Conservation (phyloP, 2,329 filamentous ascomycete genomes). For the Whalleya microplaca region DNA sequence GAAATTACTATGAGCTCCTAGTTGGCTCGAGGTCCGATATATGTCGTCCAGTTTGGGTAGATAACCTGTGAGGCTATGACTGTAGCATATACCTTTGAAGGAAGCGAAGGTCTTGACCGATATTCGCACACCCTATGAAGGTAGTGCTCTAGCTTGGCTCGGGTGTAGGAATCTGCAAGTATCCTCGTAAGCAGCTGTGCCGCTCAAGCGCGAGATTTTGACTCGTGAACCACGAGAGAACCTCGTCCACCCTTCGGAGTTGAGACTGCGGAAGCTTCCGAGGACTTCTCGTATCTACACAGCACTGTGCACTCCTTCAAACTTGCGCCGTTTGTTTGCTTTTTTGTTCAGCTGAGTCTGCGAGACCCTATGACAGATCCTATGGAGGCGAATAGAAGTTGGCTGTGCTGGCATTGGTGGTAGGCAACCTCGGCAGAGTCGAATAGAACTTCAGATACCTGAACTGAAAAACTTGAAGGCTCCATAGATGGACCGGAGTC, state of each 20-base stretch:
- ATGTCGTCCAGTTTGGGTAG: slow-evolving; percentile 16
- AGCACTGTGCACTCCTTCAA: background rate
- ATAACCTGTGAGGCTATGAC: background rate
- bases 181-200: slow-evolving; percentile 6
- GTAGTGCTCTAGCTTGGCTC: background rate
- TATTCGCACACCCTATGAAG: no score
- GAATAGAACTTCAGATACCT: background rate
- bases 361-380: background rate
- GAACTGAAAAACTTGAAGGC: background rate
- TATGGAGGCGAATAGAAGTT: background rate
- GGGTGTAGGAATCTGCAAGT: slow-evolving; percentile 7
- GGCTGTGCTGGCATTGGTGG: no score
- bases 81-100: background rate
- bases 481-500: slow-evolving; percentile 6
- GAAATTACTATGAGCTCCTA: slow-evolving; percentile 12
- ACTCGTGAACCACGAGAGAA: background rate
- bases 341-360: background rate
- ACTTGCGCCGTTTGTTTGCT: background rate
- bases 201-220: background rate
- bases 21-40: slow-evolving; percentile 20
- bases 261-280: slow-evolving; percentile 1
- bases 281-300: background rate
- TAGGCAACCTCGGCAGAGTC: no score
- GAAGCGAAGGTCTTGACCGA: no score
- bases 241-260: slow-evolving; percentile 2